Base-by-base conservation (phyloP, 2,329 filamentous ascomycete genomes). In the Arthrobotrys conoides region DNA sequence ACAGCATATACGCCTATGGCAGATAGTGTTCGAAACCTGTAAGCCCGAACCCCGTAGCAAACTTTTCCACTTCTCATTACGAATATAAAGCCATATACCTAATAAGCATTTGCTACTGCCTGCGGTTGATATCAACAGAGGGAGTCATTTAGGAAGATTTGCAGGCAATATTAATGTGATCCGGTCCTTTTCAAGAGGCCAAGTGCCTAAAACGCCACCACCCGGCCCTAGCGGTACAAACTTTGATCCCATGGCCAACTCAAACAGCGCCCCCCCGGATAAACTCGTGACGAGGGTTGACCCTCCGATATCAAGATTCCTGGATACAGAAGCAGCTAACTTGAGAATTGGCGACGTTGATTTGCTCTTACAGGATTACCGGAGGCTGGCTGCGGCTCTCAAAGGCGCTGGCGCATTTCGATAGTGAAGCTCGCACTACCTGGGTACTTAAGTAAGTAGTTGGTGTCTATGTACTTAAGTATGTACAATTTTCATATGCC, bases 91-190 rank as follows among this genome's bases (percentile, higher is more conserved):
- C n/a, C 9, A 22, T 3, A 38, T 0, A 41, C 18, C 38, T 73
- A 70, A 59, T 49, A 33, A 14, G 1, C 3, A 0, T 14, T 24
- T 49, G 20, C 44, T 20, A 20, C 61, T 38, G 12, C 8, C 14
- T 9, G 6, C 16, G 36, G 36, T 64, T 49, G 14, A 5, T 9
- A 27, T 18, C 9, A 5, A 68, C 22, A 70, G 68, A 33, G 76
- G 68, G 5, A 70, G 24, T 10, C 76, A 79, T 10, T 24, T 79
- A 22, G 76, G 76, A 18, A 79, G 76, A 70, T 73, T 79, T 36
- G 76, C 76, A 9, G 70, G 76, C 14, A 79, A 79, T 38, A 79
- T 79, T 14, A 79, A 79, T 57, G 76, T 79, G 14, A 79, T 79
- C 14, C 73, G 73, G n/a, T 71, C 53, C 27, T 77, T 77, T 20